phyloP scores from a whole-genome alignment of 2,329 filamentous ascomycete species.

The Gnomoniopsis smithogilvyi region DNA sequence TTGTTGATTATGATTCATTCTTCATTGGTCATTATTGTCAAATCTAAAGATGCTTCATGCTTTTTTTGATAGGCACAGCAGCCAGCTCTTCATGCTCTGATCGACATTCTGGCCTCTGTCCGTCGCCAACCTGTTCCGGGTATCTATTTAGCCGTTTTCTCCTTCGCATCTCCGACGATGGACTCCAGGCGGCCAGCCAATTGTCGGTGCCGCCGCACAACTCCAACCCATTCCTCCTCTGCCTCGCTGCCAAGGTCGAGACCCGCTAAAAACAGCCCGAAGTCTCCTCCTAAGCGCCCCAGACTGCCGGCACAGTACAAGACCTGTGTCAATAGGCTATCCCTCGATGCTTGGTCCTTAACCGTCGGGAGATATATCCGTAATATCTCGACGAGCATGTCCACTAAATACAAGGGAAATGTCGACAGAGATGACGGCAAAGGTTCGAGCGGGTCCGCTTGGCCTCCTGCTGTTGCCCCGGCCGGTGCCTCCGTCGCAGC shows the following conservation, averaged over 20 bases:
- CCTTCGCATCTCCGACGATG: slow-evolving; percentile 55
- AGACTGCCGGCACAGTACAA: slow-evolving; percentile 91
- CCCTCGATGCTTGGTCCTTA: slow-evolving; percentile 72
- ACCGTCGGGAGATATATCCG: slow-evolving; percentile 76
- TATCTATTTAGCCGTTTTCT: slow-evolving; percentile 17
- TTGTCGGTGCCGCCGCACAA: slow-evolving; percentile 83
- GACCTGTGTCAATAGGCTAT: slow-evolving; percentile 88
- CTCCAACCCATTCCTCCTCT: slow-evolving; percentile 76
- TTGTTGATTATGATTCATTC: background rate
- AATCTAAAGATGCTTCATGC: background rate
- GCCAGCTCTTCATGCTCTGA: background rate
- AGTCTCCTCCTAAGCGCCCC: slow-evolving; percentile 86
- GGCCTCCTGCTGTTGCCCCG: slow-evolving; percentile 14
- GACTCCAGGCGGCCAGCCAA: slow-evolving; percentile 76
- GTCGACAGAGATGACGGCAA: slow-evolving; percentile 76
- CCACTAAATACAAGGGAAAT: slow-evolving; percentile 80
- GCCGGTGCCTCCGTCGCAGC: slow-evolving; percentile 35
- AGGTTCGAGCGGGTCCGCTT: slow-evolving; percentile 46
- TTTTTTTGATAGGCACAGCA: background rate
- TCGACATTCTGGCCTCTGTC: background rate
- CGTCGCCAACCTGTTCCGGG: background rate
- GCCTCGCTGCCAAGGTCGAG: slow-evolving; percentile 43
- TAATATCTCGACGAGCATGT: slow-evolving; percentile 75
- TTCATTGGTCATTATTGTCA: background rate
- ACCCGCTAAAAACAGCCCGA: slow-evolving; percentile 79